Base-by-base conservation (phyloP, 2,329 filamentous ascomycete species). In the Parafenestella ontariensis region DNA sequence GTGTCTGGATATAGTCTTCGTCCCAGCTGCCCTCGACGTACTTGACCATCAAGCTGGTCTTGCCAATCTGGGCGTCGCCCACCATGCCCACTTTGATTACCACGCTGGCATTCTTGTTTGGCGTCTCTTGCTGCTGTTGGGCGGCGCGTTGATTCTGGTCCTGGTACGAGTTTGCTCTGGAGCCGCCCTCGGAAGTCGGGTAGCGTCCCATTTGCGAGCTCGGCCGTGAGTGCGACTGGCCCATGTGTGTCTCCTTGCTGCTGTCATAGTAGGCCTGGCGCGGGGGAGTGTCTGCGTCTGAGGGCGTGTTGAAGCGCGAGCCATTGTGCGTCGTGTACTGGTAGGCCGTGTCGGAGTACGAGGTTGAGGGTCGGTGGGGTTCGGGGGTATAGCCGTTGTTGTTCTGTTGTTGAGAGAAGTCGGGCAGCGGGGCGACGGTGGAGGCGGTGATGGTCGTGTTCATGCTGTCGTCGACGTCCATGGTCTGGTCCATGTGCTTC, bases 21-120 rank as follows among this genome's bases (percentile, higher is more conserved):
- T 99, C 95, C 92, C 95, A 99, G 78, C 93, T 97, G 56, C 95
- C 95, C 79, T 99, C 95, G 51, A 99, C 95, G 73, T 99, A 99
- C 78, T 99, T 99, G 72, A 99, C 95, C 95, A 99, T 99, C 74
- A 99, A 80, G 62, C 93, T 97, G 17, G 95, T 99, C 85, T 99
- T 99, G 73, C 95, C 95, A 67, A 99, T 99, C 78, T 99, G 95
- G 53, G 95, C 95, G 79, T 99, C 95, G 42, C 95, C 95, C 41
- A 99, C 95, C 95, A 99, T 99, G 72, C 95, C 95, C 46, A 99
- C 95, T 79, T 99, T 99, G 83, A 99, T 98, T 52, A 99, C 95
- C 33, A 99, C 95, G 69, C 85, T 89, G 54, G 79, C 74, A 55
- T 81, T 82, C 72, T 82, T 82, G 64, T 73, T 74, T 15, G 76